Evolutionary conservation across 2,329 filamentous ascomycete genomes (phyloP), one percentile per base, ranked within the genome.

Genomic region (Niveomyces coronatus): DNA sequence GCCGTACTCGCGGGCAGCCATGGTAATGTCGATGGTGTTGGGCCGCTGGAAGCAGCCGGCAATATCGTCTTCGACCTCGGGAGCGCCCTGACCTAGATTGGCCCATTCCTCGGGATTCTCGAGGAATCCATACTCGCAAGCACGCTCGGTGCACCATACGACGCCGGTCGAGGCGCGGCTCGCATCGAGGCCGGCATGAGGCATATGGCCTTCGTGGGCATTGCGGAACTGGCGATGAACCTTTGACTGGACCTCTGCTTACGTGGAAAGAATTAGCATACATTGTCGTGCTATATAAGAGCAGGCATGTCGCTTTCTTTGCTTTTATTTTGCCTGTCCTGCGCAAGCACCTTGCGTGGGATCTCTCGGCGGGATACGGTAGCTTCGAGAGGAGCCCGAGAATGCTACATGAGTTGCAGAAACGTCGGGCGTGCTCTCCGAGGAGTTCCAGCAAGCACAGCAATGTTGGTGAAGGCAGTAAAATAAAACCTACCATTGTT

Each of bases 31-130:
- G 50, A 95, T 85, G 30, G 70, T 73, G 35, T 76, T 74, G 6
- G 89, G 89, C 13, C 89, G 77, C 51, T 81, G 71, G 58, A 95
- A 95, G 64, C 84, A 91, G 41, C 88, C 86, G 52, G 80, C 74
- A 52, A 95, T 95, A 46, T 91, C 86, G 48, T 93, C 85, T 51
- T 94, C 89, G 44, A 93, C 89, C 60, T 95, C 87, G 30, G 88
- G 88, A 13, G 88, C 88, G 49, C 88, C 88, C 65, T 95, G 89
- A 22, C 89, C 89, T 37, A 96, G 69, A 58, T 96, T 96, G 42
- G 89, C 87, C 89, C 89, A 95, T 46, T 70, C 63, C 3, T 82
- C 72, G 9, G 86, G 88, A 48, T 88, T 71, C 4, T 95, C 88
- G 35, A 77, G 66, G 65, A 82, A 95, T 50, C 89, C 89, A 63